These are phyloP conservation scores for Wallacemonas sp. DNA, from an alignment of 208 protist species.

Conservation along the genomic window DNA sequence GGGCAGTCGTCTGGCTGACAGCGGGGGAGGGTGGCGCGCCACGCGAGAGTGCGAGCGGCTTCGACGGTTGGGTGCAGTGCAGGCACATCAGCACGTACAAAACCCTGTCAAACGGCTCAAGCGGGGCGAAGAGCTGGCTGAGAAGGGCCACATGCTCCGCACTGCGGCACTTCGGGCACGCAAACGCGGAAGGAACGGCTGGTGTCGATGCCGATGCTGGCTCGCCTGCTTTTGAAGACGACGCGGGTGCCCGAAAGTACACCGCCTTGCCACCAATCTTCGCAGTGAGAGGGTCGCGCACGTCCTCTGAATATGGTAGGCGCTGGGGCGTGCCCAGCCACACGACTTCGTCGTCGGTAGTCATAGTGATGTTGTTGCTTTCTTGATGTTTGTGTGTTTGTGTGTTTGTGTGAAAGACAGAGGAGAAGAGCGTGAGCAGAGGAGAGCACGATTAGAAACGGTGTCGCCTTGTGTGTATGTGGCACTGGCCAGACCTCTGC, in stretches of 20 bases:
- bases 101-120: slow-evolving; percentile 80
- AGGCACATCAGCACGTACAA: slow-evolving; percentile 81
- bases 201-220: slow-evolving; percentile 9
- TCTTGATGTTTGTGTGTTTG: not conserved
- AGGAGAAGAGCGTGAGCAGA: too few relatives aligned
- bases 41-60: not conserved
- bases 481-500: too few relatives aligned
- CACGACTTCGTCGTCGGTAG: slow-evolving; percentile 12
- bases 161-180: slow-evolving; percentile 75
- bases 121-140: slow-evolving; percentile 77
- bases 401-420: not conserved
- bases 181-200: slow-evolving; percentile 38
- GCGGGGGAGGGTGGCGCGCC: not conserved
- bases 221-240: slow-evolving; percentile 16
- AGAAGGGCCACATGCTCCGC: slow-evolving; percentile 59
- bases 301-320: slow-evolving; percentile 29
- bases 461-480: too few relatives aligned
- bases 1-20: not conserved
- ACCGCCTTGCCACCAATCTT: slow-evolving; percentile 70
- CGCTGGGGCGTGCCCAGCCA: slow-evolving; percentile 70
- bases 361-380: not conserved
- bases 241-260: slow-evolving; percentile 48
- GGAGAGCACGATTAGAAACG: too few relatives aligned
- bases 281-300: slow-evolving; percentile 57
- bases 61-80: slow-evolving; percentile 30